These are phyloP conservation scores for Camillea tinctor DNA, from an alignment of 2,329 filamentous ascomycete genomes.

Conservation along the genomic window DNA sequence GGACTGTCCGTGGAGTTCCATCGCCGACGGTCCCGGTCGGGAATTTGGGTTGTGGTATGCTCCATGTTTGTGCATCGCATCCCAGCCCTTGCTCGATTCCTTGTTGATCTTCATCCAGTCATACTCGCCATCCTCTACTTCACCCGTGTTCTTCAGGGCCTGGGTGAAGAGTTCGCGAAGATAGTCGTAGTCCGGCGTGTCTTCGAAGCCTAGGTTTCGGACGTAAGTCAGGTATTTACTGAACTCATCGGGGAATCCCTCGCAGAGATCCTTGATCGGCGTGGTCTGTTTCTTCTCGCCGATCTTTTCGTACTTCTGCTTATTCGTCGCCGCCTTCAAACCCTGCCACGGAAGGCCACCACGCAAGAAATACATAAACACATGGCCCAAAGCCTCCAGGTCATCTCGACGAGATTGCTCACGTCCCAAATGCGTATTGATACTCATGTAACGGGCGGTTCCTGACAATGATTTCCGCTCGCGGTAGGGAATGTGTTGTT, in stretches of 20 bases:
- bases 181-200: constrained; percentile 98
- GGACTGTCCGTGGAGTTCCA: constrained; percentile 77
- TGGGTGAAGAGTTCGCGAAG: constrained; percentile 94
- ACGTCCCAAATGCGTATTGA: constrained; percentile 96
- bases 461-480: constrained; percentile 96
- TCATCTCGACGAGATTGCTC: constrained; percentile 97
- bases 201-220: constrained; percentile 95
- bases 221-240: constrained; percentile 97
- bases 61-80: constrained; percentile 69
- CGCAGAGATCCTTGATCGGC: constrained; percentile 92
- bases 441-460: constrained; percentile 98
- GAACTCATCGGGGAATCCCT: constrained; percentile 95
- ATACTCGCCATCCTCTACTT: constrained; percentile 96
- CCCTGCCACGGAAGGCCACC: constrained; percentile 71
- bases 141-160: constrained; percentile 88
- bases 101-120: constrained; percentile 99
- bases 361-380: constrained; percentile 74
- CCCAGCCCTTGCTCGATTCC: constrained; percentile 83
- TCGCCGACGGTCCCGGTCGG: constrained; percentile 76
- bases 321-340: constrained; percentile 71
- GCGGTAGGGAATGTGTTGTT: constrained; percentile 97
- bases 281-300: constrained; percentile 99
- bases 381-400: constrained; percentile 79
- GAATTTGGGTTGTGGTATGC: constrained; percentile 74
- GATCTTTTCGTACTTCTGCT: constrained; percentile 99